A percentile compares a stretch with the other conserved stretches of the same genome.
Conservation (phyloP, 495 filamentous ascomycete genomes). For the Niebla homalea region DNA sequence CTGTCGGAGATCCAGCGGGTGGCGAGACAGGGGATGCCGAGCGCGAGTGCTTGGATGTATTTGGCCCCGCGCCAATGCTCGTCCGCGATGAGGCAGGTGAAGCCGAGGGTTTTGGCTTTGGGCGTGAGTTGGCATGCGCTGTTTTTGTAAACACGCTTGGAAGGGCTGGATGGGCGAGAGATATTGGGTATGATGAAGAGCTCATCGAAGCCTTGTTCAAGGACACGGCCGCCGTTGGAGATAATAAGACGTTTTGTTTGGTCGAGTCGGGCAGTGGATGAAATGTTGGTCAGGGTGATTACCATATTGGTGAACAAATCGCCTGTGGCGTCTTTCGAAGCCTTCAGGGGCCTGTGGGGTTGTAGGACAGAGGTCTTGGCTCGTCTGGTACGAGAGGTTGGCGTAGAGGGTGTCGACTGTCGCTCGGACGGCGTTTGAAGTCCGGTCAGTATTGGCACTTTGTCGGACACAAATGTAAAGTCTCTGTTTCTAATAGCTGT, state of each 20-base stretch:
- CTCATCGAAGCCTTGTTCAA: slow-evolving; percentile 69
- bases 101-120: slow-evolving; percentile 46
- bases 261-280: slow-evolving; percentile 30
- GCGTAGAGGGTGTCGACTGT: slow-evolving; percentile 30
- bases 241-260: slow-evolving; percentile 39
- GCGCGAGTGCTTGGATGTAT: slow-evolving; percentile 87
- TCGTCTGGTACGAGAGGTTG: slow-evolving; percentile 29
- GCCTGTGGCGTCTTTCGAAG: neutral
- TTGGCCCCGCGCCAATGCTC: slow-evolving; percentile 79
- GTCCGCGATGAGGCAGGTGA: slow-evolving; percentile 76
- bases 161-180: slow-evolving; percentile 16
- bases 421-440: slow-evolving; percentile 30
- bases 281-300: slow-evolving; percentile 61
- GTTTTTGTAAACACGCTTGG: slow-evolving; percentile 13
- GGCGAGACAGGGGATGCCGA: slow-evolving; percentile 75
- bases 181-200: slow-evolving; percentile 51
- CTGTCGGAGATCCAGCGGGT: slow-evolving; percentile 71
- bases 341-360: slow-evolving; percentile 2
- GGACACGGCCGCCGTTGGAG: slow-evolving; percentile 55
- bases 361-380: slow-evolving; percentile 9
- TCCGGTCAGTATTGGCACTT: slow-evolving; percentile 14
- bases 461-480: slow-evolving; percentile 22
- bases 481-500: slow-evolving; percentile 33
- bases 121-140: slow-evolving; percentile 33
- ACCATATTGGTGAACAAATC: slow-evolving; percentile 62